These are phyloP conservation scores for Calonectria pseudoreteaudii DNA, from an alignment of 2,329 filamentous ascomycete genomes.

Conservation along the genomic window DNA sequence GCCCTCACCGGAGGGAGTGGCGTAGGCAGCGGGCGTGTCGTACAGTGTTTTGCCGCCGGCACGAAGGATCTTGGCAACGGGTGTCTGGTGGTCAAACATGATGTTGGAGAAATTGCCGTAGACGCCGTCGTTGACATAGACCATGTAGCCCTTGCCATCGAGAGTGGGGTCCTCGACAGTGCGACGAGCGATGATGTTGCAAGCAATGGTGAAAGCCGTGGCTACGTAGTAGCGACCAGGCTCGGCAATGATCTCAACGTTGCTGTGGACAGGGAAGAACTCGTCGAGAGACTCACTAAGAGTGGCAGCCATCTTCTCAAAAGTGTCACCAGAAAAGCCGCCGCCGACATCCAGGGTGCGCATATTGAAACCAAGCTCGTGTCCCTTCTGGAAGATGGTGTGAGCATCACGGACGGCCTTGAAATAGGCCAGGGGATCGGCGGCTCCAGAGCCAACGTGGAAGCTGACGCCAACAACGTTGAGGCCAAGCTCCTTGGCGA, in stretches of 20 bases:
- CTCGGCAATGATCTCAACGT: constrained; percentile 91
- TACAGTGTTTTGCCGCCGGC: constrained; percentile 69
- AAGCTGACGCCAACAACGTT: constrained; percentile 97
- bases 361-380: constrained; percentile 80
- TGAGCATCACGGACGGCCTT: constrained; percentile 93
- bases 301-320: constrained; percentile 88
- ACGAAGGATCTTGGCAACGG: constrained; percentile 83
- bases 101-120: constrained; percentile 99
- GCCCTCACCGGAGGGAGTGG: constrained; percentile 59
- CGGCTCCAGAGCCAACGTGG: constrained; percentile 96
- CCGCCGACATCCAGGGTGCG: constrained; percentile 94
- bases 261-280: constrained; percentile 80
- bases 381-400: constrained; percentile 87
- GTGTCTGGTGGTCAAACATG: constrained; percentile 98
- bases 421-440: constrained; percentile 90
- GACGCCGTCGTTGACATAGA: constrained; percentile 96
- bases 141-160: constrained; percentile 84
- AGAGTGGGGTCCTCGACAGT: constrained; percentile 80
- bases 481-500: constrained; percentile 85
- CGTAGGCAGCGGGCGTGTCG: constrained; percentile 63
- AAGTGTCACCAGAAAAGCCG: constrained; percentile 90
- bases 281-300: constrained; percentile 84
- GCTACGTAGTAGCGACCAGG: constrained; percentile 97
- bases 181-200: constrained; percentile 95
- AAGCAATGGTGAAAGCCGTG: constrained; percentile 92